A percentile compares a stretch with the other conserved stretches of the same genome.
phyloP scores from a whole-genome alignment of 2,329 filamentous ascomycete species.

The Cylindrodendrum hubeiense region DNA sequence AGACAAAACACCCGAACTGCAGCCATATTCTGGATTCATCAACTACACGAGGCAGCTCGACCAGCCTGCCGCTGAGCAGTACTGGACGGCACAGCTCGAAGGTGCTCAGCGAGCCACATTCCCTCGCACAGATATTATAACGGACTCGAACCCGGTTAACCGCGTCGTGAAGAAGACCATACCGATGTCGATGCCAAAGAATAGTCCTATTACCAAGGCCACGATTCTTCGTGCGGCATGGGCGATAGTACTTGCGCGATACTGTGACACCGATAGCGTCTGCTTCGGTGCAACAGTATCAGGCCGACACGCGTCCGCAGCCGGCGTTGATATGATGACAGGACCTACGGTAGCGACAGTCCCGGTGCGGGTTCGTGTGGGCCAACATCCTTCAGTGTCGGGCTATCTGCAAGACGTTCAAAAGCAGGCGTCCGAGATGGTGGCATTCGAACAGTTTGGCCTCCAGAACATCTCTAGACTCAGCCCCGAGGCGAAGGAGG shows the following conservation, averaged over 20 bases:
- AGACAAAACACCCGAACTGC: background rate
- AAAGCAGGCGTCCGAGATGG: slow-evolving; percentile 23
- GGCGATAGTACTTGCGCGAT: slow-evolving; percentile 8
- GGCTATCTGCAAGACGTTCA: slow-evolving; percentile 55
- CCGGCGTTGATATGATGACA: slow-evolving; percentile 33
- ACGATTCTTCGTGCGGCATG: slow-evolving; percentile 5
- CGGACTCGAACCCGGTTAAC: background rate
- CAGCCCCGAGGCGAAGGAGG: slow-evolving; percentile 14
- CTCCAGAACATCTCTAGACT: slow-evolving; percentile 33
- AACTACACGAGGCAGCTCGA: background rate
- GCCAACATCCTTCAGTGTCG: slow-evolving; percentile 44
- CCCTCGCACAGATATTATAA: background rate
- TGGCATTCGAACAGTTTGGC: slow-evolving; percentile 26
- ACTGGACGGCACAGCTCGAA: slow-evolving; percentile 4
- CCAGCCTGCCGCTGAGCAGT: background rate
- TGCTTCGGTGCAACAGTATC: slow-evolving; percentile 5
- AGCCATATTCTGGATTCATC: slow-evolving; percentile 4
- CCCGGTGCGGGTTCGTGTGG: slow-evolving; percentile 34
- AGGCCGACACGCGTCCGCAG: slow-evolving; percentile 27
- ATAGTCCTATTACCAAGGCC: background rate
- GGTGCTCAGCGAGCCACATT: slow-evolving; percentile 8
- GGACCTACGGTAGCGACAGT: slow-evolving; percentile 50
- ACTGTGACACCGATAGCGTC: slow-evolving; percentile 5
- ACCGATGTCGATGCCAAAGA: background rate
- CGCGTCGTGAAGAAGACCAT: background rate